Conservation (phyloP, 768 basidiomycete genomes). For the Lyophyllum atratum region DNA sequence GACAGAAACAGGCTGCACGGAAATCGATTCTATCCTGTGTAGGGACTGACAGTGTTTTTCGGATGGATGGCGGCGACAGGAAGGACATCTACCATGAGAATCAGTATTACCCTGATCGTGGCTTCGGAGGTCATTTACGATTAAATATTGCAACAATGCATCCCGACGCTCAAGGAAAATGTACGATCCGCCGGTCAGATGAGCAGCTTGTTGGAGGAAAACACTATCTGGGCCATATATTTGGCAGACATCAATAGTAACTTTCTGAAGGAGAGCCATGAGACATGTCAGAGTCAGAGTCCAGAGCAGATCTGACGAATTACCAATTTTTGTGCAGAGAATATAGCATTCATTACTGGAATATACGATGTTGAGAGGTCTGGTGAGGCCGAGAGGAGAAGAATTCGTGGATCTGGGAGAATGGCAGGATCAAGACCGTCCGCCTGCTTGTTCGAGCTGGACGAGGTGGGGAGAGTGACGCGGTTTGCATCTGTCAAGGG, state of each 20-base stretch:
- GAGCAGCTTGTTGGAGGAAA: slow-evolving; percentile 96
- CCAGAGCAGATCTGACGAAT: slow-evolving; percentile 24
- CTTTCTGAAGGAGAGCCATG: slow-evolving; percentile 62
- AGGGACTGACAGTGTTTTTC: slow-evolving; percentile 78
- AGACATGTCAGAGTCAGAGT: neutral
- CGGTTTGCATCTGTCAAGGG: slow-evolving; percentile 40
- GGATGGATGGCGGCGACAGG: slow-evolving; percentile 56
- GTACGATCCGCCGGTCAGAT: slow-evolving; percentile 94
- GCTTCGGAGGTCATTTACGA: slow-evolving; percentile 42
- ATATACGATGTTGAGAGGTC: slow-evolving; percentile 91
- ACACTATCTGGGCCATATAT: slow-evolving; percentile 87
- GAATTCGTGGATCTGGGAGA: slow-evolving; percentile 40
- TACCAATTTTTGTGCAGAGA: slow-evolving; percentile 96
- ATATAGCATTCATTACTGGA: slow-evolving; percentile 98
- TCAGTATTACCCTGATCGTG: neutral
- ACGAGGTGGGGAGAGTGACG: slow-evolving; percentile 30
- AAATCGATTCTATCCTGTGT: slow-evolving; percentile 97
- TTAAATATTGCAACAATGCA: slow-evolving; percentile 90
- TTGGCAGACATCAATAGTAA: slow-evolving; percentile 96
- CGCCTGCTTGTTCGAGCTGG: slow-evolving; percentile 29
- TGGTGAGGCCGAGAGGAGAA: slow-evolving; percentile 89
- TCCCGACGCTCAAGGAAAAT: slow-evolving; percentile 80
- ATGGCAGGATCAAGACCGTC: slow-evolving; percentile 30
- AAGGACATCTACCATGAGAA: slow-evolving; percentile 71
- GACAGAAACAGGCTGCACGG: slow-evolving; percentile 97